Evolutionary conservation across 2,329 filamentous ascomycete genomes (phyloP), one percentile per base, ranked within the genome.

Genomic region (Nemania sp.): DNA sequence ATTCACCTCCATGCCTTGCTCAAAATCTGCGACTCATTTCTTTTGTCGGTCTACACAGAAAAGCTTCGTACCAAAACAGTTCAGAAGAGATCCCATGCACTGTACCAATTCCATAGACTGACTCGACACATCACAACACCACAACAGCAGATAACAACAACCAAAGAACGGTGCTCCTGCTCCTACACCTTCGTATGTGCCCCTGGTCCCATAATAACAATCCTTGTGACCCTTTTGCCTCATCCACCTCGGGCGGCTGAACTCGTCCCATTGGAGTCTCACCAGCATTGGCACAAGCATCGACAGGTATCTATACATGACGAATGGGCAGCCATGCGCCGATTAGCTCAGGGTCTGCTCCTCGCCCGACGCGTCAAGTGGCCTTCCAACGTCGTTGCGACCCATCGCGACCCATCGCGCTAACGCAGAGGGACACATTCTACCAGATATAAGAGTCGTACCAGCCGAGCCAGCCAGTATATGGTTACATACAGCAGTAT

Each of bases 301-400:
- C 35, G 51, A 63, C 49, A 72, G 70, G 70, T 71, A 72, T 69
- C 65, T 69, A 69, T 76, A 77, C 75, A 60, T 65, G 67, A 66
- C 34, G 48, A 64, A 75, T 75, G 73, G 74, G 74, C 72, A 77
- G 72, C 73, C 58, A 75, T 73, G 72, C 74, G 60, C 74, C 69
- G 67, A 56, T 68, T 68, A 70, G 65, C 63, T 68, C 67, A 64
- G 67, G 69, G 69, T 69, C 59, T 67, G 40, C 56, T 64, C 59
- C 64, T 64, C 50, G 59, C 62, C 54, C 54, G 57, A 50, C 60
- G 57, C 62, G 57, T 67, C 58, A 49, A n/a, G 64, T 63, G 54
- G 56, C 54, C 63, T 65, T 69, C 68, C 69, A 71, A n/a, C 69
- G 67, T 70, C 63, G 69, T 68, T 55, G 65, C 59, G 62, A 61